Conservation (phyloP, 768 basidiomycete genomes). For the Trametes punicea region DNA sequence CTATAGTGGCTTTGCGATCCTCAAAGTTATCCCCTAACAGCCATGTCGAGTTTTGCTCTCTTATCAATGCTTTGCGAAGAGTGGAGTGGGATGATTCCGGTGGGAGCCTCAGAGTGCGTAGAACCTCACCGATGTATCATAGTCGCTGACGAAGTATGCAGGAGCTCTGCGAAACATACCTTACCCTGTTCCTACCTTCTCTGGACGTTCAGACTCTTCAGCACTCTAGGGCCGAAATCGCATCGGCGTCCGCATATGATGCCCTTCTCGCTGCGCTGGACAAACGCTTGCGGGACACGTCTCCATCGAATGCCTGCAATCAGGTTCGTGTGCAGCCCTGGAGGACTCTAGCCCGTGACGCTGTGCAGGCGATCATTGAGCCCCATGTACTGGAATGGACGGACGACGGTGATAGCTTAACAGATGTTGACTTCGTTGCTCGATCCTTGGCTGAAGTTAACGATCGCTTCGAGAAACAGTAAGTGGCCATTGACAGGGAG, state of each 20-base stretch:
- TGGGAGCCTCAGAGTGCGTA: slow-evolving; percentile 16
- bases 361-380: slow-evolving; percentile 37
- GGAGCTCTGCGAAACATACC: slow-evolving; percentile 29
- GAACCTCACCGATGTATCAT: background rate
- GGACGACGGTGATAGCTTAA: slow-evolving; percentile 45
- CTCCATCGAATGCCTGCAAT: background rate
- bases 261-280: slow-evolving; percentile 1
- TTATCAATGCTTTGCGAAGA: slow-evolving; percentile 38
- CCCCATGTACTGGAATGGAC: slow-evolving; percentile 52
- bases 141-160: slow-evolving; percentile 1
- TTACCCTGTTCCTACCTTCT: slow-evolving; percentile 31
- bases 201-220: slow-evolving; percentile 28
- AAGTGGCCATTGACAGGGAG: background rate
- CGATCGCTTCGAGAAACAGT: slow-evolving; percentile 33
- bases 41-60: slow-evolving; percentile 14
- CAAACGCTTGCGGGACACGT: background rate
- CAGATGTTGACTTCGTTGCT: slow-evolving; percentile 40
- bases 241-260: background rate
- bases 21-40: background rate
- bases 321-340: slow-evolving; percentile 3
- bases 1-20: slow-evolving; percentile 17
- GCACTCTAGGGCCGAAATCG: slow-evolving; percentile 4
- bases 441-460: slow-evolving; percentile 47
- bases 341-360: slow-evolving; percentile 9
- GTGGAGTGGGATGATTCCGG: slow-evolving; percentile 37